Base-by-base conservation (phyloP, 352 stramenopile species). In the Elongisporangium undulatum region DNA sequence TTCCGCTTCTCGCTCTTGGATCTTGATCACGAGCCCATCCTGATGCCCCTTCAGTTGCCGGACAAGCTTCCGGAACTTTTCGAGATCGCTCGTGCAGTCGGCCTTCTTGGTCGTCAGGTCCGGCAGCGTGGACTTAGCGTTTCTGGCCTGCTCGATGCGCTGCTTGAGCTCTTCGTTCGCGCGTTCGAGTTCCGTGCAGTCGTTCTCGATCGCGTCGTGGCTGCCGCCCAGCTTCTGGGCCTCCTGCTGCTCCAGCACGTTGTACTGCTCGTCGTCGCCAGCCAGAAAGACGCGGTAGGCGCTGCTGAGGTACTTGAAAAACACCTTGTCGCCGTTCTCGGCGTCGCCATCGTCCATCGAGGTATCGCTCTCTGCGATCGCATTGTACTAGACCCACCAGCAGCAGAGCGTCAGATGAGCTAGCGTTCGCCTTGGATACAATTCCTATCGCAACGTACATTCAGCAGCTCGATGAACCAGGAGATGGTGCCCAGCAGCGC, bases 381-480 rank as follows among this genome's bases (percentile, higher is more conserved):
- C 85, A 29, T 95, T 84, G 68, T 98, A 98, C 72, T 96, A 61
- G 0, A 26, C 55, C 20, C 7, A 53, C 34, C 16, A 10, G 1
- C 34, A 45, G 34, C 34, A 45, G 9, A 17, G 34, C 34, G 10
- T 45, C 34, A 45, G n/a, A n/a, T n/a, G n/a, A n/a, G n/a, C n/a
- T 23, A 48, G 41, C 16, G n/a, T 29, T n/a, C n/a, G n/a, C n/a
- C n/a, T n/a, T n/a, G n/a, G n/a, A n/a, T n/a, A n/a, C n/a, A n/a
- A n/a, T n/a, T n/a, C n/a, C n/a, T n/a, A n/a, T n/a, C 20, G n/a
- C 49, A 39, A 86, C 78, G 50, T 73, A 94, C 85, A 58, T 53
- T 86, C 34, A 99, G 75, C 15, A 98, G 81, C 64, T 99, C 97
- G 50, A 99, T 90, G 19, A 99, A 68, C 97, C 97, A 99, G 12